phyloP scores from a whole-genome alignment of 2,329 filamentous ascomycete genomes.

The Colletotrichum orbiculare region DNA sequence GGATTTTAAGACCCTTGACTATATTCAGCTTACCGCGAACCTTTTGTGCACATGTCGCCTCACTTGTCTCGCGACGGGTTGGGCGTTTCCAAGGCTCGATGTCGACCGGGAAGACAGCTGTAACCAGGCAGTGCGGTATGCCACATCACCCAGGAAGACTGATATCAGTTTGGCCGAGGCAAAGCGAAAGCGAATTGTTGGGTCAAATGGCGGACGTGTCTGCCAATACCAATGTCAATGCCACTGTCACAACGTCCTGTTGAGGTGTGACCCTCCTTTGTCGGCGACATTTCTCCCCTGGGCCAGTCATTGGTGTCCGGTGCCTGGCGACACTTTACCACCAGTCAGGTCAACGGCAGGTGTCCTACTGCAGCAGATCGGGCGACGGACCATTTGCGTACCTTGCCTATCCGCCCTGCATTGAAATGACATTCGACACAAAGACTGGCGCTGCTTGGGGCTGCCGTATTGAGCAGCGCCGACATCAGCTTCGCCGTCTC shows the following conservation, averaged over 20 bases:
- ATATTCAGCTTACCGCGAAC: too few relatives aligned
- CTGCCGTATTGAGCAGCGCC: background rate
- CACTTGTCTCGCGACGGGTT: background rate
- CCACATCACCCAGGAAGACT: background rate
- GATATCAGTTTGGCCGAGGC: constrained; percentile 9
- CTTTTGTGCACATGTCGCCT: background rate
- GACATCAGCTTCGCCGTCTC: background rate
- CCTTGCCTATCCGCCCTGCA: constrained; percentile 31
- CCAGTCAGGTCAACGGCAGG: background rate
- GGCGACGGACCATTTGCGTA: constrained; percentile 13
- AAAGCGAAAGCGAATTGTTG: background rate
- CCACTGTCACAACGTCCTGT: background rate
- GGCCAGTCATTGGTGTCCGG: background rate
- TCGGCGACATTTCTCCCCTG: background rate
- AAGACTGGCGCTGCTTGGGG: background rate
- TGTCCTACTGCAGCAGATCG: constrained; percentile 14
- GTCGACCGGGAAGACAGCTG: background rate
- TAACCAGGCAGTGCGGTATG: constrained; percentile 13
- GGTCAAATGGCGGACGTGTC: too few relatives aligned
- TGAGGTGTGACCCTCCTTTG: background rate
- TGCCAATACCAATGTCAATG: background rate
- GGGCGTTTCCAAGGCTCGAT: constrained; percentile 7
- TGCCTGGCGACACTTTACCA: constrained; percentile 10
- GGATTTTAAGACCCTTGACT: constrained; percentile 14
- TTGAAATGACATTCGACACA: constrained; percentile 13